Base-by-base conservation (phyloP, 2,329 filamentous ascomycete species). In the Neodidymelliopsis sp. region DNA sequence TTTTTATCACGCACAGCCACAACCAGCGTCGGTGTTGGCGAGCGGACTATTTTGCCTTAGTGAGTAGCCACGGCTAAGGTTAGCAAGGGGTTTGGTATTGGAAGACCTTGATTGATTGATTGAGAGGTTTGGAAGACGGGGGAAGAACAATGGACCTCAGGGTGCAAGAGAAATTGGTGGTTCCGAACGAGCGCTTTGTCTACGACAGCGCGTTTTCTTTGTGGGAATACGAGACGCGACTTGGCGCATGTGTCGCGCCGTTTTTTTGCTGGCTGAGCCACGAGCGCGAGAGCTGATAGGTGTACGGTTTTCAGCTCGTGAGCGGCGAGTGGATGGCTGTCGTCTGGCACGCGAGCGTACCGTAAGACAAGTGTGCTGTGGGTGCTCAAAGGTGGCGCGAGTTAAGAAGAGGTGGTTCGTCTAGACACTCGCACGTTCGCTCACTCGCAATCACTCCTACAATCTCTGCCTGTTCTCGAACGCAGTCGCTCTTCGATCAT, bases 241-340 rank as follows among this genome's bases (percentile, higher is more conserved):
- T 50, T 50, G 40, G 47, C 47, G 40, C 25, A 19, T 13, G 46
- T 39, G 35, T 43, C 22, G 38, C 39, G 38, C 34, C 23, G 34
- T 42, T n/a, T n/a, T n/a, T n/a, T n/a, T 49, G 20, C 33, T 39
- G 39, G 44, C 40, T 40, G 47, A 49, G 37, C 46, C 47, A 50
- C 47, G 34, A 37, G 34, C 38, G 50, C 54, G 55, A 41, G 39
- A 55, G 47, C 48, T 38, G 42, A 46, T 38, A 28, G 30, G 38
- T n/a, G n/a, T n/a, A 53, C 56, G 60, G 53, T 62, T 51, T 49
- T 58, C 62, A 64, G 59, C 62, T 60, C 37, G 43, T 40, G 43
- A 36, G 47, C 40, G 36, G 44, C 10, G 24, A 47, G 52, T 59
- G 40, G 47, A 30, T 39, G 40, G 41, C 20, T 42, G 60, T 52